These are phyloP conservation scores for Mortierella sp. DNA, from an alignment of 371 early-diverging fungal species.

Conservation along the genomic window DNA sequence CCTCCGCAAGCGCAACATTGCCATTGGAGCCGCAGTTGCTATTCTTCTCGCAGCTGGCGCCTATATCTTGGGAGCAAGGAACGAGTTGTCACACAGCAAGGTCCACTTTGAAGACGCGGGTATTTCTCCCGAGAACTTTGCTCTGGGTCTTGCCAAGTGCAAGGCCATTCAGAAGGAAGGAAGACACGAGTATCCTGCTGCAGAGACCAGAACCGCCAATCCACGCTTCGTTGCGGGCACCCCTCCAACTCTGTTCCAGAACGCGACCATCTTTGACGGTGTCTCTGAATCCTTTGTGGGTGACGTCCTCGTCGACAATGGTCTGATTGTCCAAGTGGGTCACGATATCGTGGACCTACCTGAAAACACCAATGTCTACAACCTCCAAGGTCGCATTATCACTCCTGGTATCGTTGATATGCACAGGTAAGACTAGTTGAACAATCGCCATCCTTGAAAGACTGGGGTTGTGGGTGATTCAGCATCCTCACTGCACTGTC, in stretches of 20 bases:
- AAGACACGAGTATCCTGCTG: slow-evolving; percentile 44
- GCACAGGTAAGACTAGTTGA: slow-evolving; percentile 70
- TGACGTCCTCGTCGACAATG: slow-evolving; percentile 67
- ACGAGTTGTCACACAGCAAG: slow-evolving; percentile 39
- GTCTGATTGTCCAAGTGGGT: slow-evolving; percentile 64
- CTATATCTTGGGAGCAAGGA: slow-evolving; percentile 32
- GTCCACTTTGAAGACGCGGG: slow-evolving; percentile 52
- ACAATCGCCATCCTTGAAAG: too few relatives aligned
- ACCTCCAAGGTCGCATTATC: slow-evolving; percentile 75
- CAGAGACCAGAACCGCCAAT: slow-evolving; percentile 55
- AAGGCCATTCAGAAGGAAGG: slow-evolving; percentile 38
- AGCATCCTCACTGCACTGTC: too few relatives aligned
- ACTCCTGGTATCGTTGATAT: slow-evolving; percentile 88
- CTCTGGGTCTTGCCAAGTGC: slow-evolving; percentile 60
- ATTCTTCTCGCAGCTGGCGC: slow-evolving; percentile 37
- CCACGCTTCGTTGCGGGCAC: slow-evolving; percentile 52
- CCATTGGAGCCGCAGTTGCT: slow-evolving; percentile 40
- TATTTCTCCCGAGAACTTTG: slow-evolving; percentile 58
- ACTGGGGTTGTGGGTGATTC: too few relatives aligned
- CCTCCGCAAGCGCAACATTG: slow-evolving; percentile 35
- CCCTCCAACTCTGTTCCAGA: slow-evolving; percentile 57
- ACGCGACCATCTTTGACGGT: slow-evolving; percentile 69
- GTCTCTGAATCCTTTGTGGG: slow-evolving; percentile 57
- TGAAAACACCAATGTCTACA: slow-evolving; percentile 59
- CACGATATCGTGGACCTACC: slow-evolving; percentile 46